These are phyloP conservation scores for Alternaria brassicicola DNA, from an alignment of 2,329 filamentous ascomycete species.

Conservation along the genomic window DNA sequence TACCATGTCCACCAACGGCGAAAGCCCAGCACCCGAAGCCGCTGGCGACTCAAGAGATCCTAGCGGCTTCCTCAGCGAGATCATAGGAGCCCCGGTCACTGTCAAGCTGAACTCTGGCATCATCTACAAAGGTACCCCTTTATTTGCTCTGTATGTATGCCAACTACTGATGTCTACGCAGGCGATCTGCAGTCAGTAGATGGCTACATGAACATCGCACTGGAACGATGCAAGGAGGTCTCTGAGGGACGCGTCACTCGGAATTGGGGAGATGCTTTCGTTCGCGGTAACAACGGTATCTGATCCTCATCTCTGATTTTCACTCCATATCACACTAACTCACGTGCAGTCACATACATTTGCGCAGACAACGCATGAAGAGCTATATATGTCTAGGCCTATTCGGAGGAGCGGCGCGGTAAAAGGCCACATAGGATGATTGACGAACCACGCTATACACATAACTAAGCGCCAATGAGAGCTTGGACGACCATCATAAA, in stretches of 20 bases:
- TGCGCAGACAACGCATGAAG: constrained; percentile 38
- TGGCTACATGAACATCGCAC: constrained; percentile 99
- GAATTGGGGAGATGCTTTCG: constrained; percentile 92
- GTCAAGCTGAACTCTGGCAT: constrained; percentile 99
- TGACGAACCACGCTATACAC: background rate
- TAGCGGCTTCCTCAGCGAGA: constrained; percentile 89
- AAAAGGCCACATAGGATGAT: background rate
- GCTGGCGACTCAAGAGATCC: constrained; percentile 83
- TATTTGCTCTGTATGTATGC: constrained; percentile 1
- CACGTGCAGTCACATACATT: constrained; percentile 37
- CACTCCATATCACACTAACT: constrained; percentile 13
- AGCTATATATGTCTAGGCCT: background rate
- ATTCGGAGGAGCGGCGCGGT: background rate
- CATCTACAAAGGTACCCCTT: constrained; percentile 82
- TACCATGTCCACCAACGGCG: constrained; percentile 65
- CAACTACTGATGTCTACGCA: constrained; percentile 48
- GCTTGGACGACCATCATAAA: background rate
- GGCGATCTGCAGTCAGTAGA: constrained; percentile 96
- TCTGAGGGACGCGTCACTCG: constrained; percentile 83
- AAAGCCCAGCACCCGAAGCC: constrained; percentile 60
- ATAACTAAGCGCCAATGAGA: background rate
- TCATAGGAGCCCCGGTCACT: constrained; percentile 91
- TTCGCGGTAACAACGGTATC: constrained; percentile 91
- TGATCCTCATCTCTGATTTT: background rate
- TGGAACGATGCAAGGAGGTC: constrained; percentile 93